A percentile compares a stretch with the other conserved stretches of the same genome.
Evolutionary conservation across 768 basidiomycete species (phyloP).

Genomic region (Lactifluus rugatus): DNA sequence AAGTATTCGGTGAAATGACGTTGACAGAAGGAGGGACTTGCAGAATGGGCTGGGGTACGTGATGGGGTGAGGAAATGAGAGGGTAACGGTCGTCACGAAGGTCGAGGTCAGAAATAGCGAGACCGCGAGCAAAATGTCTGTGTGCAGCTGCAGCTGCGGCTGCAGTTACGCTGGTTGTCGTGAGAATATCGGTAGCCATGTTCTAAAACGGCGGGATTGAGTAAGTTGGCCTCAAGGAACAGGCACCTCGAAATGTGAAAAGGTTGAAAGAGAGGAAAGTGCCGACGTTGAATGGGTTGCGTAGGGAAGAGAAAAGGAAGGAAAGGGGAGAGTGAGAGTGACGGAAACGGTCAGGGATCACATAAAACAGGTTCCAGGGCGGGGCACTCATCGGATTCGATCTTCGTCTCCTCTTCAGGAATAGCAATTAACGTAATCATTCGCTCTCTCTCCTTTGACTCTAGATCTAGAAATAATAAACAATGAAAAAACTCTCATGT

Average conservation of each 20-base stretch:
- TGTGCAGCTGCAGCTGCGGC: constrained; percentile 22
- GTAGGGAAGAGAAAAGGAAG: not conserved
- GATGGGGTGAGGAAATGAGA: constrained; percentile 22
- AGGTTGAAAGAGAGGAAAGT: not conserved
- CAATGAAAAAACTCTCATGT: not conserved
- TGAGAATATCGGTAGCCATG: constrained; percentile 26
- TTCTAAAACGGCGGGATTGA: not conserved
- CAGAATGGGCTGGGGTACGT: constrained; percentile 7
- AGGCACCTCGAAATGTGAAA: not conserved
- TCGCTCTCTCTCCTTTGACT: not conserved
- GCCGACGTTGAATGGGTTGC: too few species aligned
- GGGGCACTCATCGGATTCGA: not conserved
- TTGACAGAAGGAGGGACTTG: not conserved
- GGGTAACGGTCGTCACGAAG: constrained; percentile 56
- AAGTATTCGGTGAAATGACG: not conserved
- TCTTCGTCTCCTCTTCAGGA: not conserved
- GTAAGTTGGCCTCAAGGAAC: not conserved
- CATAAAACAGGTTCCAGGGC: not conserved
- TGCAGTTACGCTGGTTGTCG: constrained; percentile 24
- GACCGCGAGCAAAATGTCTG: constrained; percentile 40
- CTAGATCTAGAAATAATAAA: too few species aligned
- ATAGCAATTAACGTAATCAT: not conserved
- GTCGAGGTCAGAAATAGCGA: constrained; percentile 50
- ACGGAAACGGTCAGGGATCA: not conserved
- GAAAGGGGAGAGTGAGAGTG: not conserved